phyloP scores from a whole-genome alignment of 208 protist species.

The Trypanosoma melophagium region DNA sequence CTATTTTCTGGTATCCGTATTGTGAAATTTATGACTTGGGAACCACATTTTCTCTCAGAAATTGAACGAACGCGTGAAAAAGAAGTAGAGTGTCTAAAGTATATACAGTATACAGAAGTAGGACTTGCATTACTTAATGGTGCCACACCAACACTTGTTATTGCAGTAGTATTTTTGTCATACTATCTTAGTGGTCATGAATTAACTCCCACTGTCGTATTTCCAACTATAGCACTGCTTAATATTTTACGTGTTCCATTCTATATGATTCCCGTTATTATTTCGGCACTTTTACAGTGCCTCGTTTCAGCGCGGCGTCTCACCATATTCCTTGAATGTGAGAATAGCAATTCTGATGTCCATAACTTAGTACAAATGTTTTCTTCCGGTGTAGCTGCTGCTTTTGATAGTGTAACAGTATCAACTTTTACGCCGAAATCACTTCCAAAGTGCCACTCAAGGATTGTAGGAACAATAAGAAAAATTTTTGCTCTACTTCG shows the following conservation, averaged over 20 bases:
- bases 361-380: conserved; percentile 1
- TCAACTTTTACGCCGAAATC: conserved; percentile 26
- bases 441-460: conserved; percentile 30
- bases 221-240: too few relatives aligned
- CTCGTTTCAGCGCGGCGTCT: conserved; percentile 29
- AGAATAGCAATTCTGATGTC: conserved; percentile 26
- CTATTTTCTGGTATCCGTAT: conserved; percentile 87
- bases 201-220: too few relatives aligned
- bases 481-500: conserved; percentile 28
- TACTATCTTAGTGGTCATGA: conserved; percentile 19
- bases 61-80: conserved; percentile 45
- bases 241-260: too few relatives aligned
- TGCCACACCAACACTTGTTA: conserved; percentile 66
- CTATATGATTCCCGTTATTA: too few relatives aligned
- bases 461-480: conserved; percentile 5
- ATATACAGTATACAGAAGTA: conserved; percentile 39
- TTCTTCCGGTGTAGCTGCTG: conserved; percentile 12
- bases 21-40: conserved; percentile 92
- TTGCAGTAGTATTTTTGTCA: conserved; percentile 50
- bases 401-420: conserved; percentile 33
- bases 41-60: conserved; percentile 46
- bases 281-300: too few relatives aligned
- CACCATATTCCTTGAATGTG: conserved; percentile 61
- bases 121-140: conserved; percentile 54
- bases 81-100: conserved; percentile 53